Evolutionary conservation across 805 yeast genomes (phyloP), one percentile per base, ranked within the genome.

Genomic region (Lachancea kluyveri): DNA sequence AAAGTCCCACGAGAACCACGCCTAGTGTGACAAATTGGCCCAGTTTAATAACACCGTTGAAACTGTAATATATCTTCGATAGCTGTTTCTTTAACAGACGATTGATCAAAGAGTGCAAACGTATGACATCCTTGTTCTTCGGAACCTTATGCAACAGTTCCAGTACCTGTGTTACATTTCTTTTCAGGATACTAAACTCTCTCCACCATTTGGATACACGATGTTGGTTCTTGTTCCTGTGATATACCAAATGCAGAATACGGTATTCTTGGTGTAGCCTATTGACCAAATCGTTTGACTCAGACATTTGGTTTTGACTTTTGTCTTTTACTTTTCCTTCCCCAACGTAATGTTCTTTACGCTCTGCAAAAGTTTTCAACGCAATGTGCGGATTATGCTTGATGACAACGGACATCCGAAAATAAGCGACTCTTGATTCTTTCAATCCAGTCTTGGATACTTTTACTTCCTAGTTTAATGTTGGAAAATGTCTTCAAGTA

Each of bases 11-110:
- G 23, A 85, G 54, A 0, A 81, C 72, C 40, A 86, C 67, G 2
- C 94, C 95, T 8, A 86, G 52, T 2, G 78, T 70, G 5, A 84
- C 66, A 47, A 81, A 86, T 48, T 87, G 94, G 0, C 88, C 94
- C 37, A 77, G 65, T 1, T 80, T 77, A 6, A 86, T 64, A 1
- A 86, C 68, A 1, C 77, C 70, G 52, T 79, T 77, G 46, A 83
- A 80, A 8, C 72, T 69, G 36, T 71, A 68, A 52, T 72, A 79
- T 17, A 79, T 72, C 18, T 59, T 58, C 5, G 68, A 69, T 1
- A 75, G 64, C 45, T 36, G 64, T 57, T 13, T 40, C 40, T 21
- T 60, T 40, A 26, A 69, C 39, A 51, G 64, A 61, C 27, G 39
- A 24, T 37, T 42, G 19, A 39, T 11, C 3, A 47, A 19, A 12